Evolutionary conservation across 225 moss, liverwort and hornwort species (phyloP).

Genomic region (Sphagnum contortum): DNA sequence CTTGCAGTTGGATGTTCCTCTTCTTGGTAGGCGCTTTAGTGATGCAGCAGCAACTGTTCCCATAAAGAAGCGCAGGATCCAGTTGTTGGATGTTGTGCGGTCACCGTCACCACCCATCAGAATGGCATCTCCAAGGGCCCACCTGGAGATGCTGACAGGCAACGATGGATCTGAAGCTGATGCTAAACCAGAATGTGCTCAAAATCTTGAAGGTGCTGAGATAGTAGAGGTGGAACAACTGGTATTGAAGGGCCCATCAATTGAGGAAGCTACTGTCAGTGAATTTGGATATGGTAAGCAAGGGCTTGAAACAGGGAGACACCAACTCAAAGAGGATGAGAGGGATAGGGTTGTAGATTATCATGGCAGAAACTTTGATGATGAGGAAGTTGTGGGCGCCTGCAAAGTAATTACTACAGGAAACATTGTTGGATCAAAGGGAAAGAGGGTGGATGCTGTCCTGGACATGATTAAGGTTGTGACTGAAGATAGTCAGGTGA

Average conservation of each 20-base stretch:
- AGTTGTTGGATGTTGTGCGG: conserved; percentile 60
- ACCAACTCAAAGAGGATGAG: background rate
- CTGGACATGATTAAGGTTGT: background rate
- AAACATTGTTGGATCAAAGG: conserved; percentile 2
- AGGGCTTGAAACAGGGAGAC: too few relatives aligned
- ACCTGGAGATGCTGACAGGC: conserved; percentile 20
- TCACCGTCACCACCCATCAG: conserved; percentile 80
- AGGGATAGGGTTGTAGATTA: background rate
- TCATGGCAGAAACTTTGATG: background rate
- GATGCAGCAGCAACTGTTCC: conserved; percentile 91
- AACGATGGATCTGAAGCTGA: conserved; percentile 21
- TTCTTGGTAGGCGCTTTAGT: conserved; percentile 85
- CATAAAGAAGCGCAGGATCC: conserved; percentile 94
- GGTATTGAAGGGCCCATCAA: too few relatives aligned
- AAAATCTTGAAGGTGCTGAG: conserved; percentile 13
- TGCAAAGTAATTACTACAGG: conserved; percentile 7
- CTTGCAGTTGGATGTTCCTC: conserved; percentile 44
- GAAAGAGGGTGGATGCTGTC: background rate
- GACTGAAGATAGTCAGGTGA: background rate
- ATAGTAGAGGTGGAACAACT: conserved; percentile 24
- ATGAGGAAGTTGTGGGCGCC: background rate
- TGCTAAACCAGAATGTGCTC: conserved; percentile 15
- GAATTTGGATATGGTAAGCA: too few relatives aligned
- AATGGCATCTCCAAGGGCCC: conserved; percentile 20
- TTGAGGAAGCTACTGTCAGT: too few relatives aligned